These are phyloP conservation scores for Macroventuria anomochaeta DNA, from an alignment of 2,329 filamentous ascomycete species.

Conservation along the genomic window DNA sequence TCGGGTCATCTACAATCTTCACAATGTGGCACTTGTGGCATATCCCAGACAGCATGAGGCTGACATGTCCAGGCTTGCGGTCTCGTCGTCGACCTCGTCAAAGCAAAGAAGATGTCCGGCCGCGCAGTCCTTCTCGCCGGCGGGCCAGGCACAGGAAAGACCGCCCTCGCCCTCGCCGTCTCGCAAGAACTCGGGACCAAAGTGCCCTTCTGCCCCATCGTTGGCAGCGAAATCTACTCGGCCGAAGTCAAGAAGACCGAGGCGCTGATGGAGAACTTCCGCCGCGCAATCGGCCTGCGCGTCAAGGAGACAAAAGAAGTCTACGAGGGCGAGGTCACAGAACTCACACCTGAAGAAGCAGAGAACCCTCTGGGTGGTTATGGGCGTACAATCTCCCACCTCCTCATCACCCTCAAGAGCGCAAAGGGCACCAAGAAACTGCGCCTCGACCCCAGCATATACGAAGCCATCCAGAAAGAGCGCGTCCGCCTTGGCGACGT, in stretches of 20 bases:
- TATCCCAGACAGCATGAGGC: no score
- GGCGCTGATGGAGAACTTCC: slow-evolving; percentile 98
- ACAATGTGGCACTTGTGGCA: no score
- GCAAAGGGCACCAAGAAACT: slow-evolving; percentile 98
- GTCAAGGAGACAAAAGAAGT: slow-evolving; percentile 99
- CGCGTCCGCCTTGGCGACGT: slow-evolving; percentile 95
- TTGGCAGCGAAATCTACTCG: slow-evolving; percentile 97
- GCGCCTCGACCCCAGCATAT: slow-evolving; percentile 94
- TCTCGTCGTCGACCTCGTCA: slow-evolving; percentile 94
- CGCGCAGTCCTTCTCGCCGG: slow-evolving; percentile 91
- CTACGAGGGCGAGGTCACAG: slow-evolving; percentile 97
- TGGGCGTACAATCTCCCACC: slow-evolving; percentile 94
- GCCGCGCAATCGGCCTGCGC: slow-evolving; percentile 90
- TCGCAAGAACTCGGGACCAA: slow-evolving; percentile 97
- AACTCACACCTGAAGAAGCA: slow-evolving; percentile 95
- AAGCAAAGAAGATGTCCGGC: slow-evolving; percentile 96
- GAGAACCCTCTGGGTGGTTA: slow-evolving; percentile 97
- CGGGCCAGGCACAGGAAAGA: slow-evolving; percentile 94
- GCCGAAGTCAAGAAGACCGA: slow-evolving; percentile 99
- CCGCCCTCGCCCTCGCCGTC: slow-evolving; percentile 90
- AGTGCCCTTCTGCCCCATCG: slow-evolving; percentile 97
- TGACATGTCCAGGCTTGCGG: slow-evolving; percentile 74
- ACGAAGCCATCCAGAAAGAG: slow-evolving; percentile 99
- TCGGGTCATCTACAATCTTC: background rate
- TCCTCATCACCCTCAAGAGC: slow-evolving; percentile 93